Percentiles rank a stretch among this genome's conserved stretches.
Conservation (phyloP, 2,329 filamentous ascomycete species). For the Zymoseptoria tritici region DNA sequence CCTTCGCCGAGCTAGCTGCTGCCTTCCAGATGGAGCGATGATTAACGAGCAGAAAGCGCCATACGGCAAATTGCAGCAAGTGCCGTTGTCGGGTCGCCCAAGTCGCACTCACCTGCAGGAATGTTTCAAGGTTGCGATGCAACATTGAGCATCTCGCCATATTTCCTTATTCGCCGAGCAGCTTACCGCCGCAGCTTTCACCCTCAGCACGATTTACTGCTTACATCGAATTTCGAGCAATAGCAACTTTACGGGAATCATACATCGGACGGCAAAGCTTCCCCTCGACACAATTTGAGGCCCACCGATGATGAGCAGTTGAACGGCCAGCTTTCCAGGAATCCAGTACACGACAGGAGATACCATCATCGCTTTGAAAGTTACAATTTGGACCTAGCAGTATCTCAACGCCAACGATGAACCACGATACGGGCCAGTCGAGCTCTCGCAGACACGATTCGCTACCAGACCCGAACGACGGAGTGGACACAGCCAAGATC, state of each 20-base stretch:
- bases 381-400: no score
- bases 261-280: background rate
- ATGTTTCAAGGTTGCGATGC: background rate
- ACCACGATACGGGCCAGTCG: background rate
- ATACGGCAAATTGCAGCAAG: background rate
- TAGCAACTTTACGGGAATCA: no score
- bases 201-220: background rate
- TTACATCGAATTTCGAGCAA: background rate
- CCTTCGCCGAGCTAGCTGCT: background rate
- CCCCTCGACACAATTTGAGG: background rate
- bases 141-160: background rate
- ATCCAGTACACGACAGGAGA: background rate
- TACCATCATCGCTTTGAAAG: no score
- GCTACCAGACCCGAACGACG: background rate
- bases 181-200: background rate
- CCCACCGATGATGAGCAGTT: background rate
- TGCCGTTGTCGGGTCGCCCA: background rate
- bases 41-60: background rate
- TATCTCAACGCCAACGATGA: no score
- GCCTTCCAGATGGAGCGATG: background rate
- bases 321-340: background rate
- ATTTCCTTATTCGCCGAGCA: background rate
- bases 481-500: background rate
- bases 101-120: background rate
- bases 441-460: background rate